phyloP scores from a whole-genome alignment of 2,329 filamentous ascomycete genomes.

The Ambrosiella xylebori region DNA sequence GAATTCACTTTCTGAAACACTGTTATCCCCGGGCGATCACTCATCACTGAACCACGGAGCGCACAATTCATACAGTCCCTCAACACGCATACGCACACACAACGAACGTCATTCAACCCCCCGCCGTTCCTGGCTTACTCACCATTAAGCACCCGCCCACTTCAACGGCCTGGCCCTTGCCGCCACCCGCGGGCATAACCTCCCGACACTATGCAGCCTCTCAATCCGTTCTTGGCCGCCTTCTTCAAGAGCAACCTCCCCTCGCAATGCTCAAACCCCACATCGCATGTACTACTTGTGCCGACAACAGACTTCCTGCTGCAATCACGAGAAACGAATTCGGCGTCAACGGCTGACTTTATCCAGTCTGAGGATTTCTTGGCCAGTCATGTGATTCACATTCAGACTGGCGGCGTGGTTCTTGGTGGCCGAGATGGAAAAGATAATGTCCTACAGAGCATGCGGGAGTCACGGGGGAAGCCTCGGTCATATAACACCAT shows the following conservation, averaged over 20 bases:
- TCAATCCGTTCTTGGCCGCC: conserved; percentile 96
- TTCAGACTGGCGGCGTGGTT: conserved; percentile 39
- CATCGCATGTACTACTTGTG: conserved; percentile 86
- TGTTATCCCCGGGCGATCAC: background rate
- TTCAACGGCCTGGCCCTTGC: background rate
- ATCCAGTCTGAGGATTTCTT: conserved; percentile 87
- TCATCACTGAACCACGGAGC: background rate
- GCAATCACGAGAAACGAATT: conserved; percentile 73
- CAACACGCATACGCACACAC: background rate
- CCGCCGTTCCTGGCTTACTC: background rate
- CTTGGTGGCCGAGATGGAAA: conserved; percentile 35
- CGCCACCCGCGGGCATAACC: background rate
- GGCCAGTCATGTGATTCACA: conserved; percentile 85
- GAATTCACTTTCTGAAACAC: too few species aligned
- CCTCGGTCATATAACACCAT: conserved; percentile 85
- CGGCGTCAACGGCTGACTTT: conserved; percentile 62
- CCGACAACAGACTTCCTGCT: conserved; percentile 85
- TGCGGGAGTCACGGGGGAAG: conserved; percentile 80
- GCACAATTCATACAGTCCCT: background rate
- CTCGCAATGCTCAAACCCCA: conserved; percentile 75
- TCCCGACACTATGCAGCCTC: conserved; percentile 58
- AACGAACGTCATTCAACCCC: background rate
- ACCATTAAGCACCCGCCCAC: background rate
- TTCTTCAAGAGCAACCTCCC: conserved; percentile 95
- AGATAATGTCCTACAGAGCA: conserved; percentile 30